These are phyloP conservation scores for Amaranthus cruentus DNA, from an alignment of 148 eudicot species.

Conservation along the genomic window DNA sequence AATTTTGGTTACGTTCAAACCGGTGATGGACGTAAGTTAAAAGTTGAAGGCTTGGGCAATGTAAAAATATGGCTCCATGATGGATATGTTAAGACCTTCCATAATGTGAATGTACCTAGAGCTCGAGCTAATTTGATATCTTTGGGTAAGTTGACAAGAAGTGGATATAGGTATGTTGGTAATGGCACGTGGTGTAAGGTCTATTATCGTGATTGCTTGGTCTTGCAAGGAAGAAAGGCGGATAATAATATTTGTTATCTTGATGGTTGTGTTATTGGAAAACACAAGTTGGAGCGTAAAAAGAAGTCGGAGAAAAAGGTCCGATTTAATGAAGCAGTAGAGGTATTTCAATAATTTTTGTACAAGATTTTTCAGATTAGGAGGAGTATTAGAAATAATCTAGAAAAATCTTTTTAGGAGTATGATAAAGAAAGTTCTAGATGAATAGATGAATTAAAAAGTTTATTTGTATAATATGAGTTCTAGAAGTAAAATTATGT, in stretches of 20 bases:
- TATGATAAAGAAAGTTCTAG: too few species aligned
- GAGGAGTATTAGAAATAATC: too few species aligned
- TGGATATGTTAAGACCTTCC: background rate
- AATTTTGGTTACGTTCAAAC: too few species aligned
- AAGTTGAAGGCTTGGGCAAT: background rate
- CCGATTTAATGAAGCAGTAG: background rate
- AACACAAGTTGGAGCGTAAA: background rate
- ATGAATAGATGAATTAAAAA: too few species aligned
- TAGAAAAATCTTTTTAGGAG: too few species aligned
- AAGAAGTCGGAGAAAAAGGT: background rate
- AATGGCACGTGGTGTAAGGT: slow-evolving; percentile 1
- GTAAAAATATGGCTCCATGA: background rate
- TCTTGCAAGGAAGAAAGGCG: slow-evolving; percentile 2
- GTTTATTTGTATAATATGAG: too few species aligned
- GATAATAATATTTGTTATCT: background rate
- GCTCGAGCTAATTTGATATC: slow-evolving; percentile 1
- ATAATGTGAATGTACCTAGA: background rate
- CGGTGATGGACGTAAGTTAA: too few species aligned
- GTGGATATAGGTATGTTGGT: slow-evolving; percentile 5
- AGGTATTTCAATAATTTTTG: background rate
- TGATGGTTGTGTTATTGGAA: background rate
- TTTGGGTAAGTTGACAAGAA: slow-evolving; percentile 6
- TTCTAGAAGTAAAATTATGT: too few species aligned
- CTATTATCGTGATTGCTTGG: background rate
- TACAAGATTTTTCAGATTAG: too few species aligned